Conservation (phyloP, 306 rosid species). For the Castanopsis chinensis region DNA sequence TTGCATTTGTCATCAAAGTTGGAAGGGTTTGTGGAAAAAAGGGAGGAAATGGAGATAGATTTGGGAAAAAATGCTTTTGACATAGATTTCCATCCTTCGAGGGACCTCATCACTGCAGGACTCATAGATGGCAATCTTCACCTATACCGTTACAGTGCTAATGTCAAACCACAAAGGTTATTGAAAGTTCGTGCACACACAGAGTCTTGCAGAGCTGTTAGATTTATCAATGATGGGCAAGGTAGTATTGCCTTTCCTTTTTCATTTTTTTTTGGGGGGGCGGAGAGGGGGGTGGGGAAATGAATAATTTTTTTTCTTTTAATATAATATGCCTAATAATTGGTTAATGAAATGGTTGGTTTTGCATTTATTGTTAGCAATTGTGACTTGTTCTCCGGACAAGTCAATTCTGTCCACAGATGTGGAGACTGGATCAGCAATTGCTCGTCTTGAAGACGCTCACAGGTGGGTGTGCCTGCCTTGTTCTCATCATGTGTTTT, state of each 20-base stretch:
- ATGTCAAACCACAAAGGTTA: neutral
- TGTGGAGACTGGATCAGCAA: slow-evolving; percentile 4
- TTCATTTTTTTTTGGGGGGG: too few relatives aligned
- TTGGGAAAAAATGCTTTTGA: neutral
- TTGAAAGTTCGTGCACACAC: neutral
- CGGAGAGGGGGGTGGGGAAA: too few relatives aligned
- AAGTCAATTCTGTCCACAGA: neutral
- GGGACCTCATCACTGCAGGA: neutral
- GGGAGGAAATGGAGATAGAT: neutral
- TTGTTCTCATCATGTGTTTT: neutral
- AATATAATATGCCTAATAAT: too few relatives aligned
- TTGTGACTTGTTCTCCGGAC: neutral
- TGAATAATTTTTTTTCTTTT: too few relatives aligned
- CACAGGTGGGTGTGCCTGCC: neutral
- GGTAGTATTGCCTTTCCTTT: neutral
- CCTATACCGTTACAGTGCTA: neutral
- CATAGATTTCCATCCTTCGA: neutral
- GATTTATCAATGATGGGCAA: neutral
- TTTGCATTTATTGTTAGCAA: neutral
- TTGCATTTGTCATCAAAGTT: too few relatives aligned
- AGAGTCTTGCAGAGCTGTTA: slow-evolving; percentile 2
- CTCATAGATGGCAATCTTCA: neutral
- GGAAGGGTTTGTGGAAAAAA: too few relatives aligned
- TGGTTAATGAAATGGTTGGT: too few relatives aligned
- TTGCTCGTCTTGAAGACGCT: slow-evolving; percentile 1